A percentile compares a stretch with the other conserved stretches of the same genome.
Conservation (phyloP, 75 land plant genomes). For the Pinus tabuliformis region DNA sequence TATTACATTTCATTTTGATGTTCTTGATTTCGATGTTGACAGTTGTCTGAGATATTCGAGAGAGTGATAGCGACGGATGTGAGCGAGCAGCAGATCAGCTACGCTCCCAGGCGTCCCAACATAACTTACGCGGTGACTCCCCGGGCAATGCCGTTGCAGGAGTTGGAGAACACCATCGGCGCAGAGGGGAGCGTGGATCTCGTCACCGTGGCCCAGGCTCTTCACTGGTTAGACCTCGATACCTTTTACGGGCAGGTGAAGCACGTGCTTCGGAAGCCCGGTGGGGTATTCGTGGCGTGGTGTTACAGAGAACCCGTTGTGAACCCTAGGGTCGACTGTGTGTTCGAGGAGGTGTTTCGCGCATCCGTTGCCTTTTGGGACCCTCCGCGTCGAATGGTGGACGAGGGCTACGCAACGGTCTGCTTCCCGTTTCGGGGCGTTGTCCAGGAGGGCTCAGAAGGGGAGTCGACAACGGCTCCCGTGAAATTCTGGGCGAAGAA, state of each 20-base stretch:
- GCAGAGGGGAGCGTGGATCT: conserved; percentile 46
- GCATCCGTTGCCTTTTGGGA: too few relatives aligned
- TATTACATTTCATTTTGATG: too few relatives aligned
- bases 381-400: too few relatives aligned
- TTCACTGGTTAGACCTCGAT: conserved; percentile 83
- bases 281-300: conserved; percentile 84
- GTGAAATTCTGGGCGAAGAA: conserved; percentile 30
- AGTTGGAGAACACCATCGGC: conserved; percentile 27
- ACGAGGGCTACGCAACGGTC: too few relatives aligned
- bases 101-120: conserved; percentile 53
- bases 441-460: conserved; percentile 2
- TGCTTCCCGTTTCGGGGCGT: too few relatives aligned
- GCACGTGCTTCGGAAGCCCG: conserved; percentile 44
- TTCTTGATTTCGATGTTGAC: too few relatives aligned
- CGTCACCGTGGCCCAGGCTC: conserved; percentile 60
- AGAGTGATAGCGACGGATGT: conserved; percentile 77
- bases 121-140: conserved; percentile 46
- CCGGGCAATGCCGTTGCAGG: conserved; percentile 21
- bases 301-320: conserved; percentile 44
- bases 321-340: conserved; percentile 34
- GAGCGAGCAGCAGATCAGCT: conserved; percentile 50
- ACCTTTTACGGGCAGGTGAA: conserved; percentile 52
- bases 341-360: conserved; percentile 6
- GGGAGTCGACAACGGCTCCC: conserved; percentile 45
- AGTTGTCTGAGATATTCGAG: conserved; percentile 59